These are phyloP conservation scores for Diatrype stigma DNA, from an alignment of 2,329 filamentous ascomycete species.

Conservation along the genomic window DNA sequence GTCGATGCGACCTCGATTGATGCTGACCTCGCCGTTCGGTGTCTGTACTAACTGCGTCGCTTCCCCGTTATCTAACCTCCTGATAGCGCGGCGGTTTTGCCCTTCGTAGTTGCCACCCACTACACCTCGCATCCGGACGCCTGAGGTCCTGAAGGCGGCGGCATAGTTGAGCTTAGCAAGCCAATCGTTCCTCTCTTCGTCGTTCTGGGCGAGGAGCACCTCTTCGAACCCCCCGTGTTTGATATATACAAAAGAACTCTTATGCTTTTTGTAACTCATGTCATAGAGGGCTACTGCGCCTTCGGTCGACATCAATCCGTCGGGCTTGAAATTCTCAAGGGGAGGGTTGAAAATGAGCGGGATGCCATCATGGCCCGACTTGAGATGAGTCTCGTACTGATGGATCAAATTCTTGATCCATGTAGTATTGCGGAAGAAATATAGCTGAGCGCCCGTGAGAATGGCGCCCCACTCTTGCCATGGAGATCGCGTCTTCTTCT, in stretches of 20 bases:
- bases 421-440: conserved; percentile 88
- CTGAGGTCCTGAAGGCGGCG: conserved; percentile 86
- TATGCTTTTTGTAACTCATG: conserved; percentile 86
- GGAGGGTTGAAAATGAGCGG: conserved; percentile 89
- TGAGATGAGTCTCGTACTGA: conserved; percentile 80
- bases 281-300: conserved; percentile 87
- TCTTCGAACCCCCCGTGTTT: conserved; percentile 85
- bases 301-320: conserved; percentile 88
- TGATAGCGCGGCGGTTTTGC: conserved; percentile 67
- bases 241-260: conserved; percentile 89
- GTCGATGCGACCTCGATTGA: conserved; percentile 70
- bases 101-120: conserved; percentile 82
- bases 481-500: conserved; percentile 87
- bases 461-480: conserved; percentile 99
- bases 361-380: conserved; percentile 67
- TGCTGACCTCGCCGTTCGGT: conserved; percentile 67
- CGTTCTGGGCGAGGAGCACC: conserved; percentile 83
- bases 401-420: conserved; percentile 91
- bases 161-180: conserved; percentile 94
- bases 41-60: conserved; percentile 61
- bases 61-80: conserved; percentile 64
- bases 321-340: conserved; percentile 86
- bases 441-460: conserved; percentile 92
- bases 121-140: conserved; percentile 84
- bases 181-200: conserved; percentile 95